phyloP scores from a whole-genome alignment of 2,329 filamentous ascomycete species.

The Colletotrichum sp. region DNA sequence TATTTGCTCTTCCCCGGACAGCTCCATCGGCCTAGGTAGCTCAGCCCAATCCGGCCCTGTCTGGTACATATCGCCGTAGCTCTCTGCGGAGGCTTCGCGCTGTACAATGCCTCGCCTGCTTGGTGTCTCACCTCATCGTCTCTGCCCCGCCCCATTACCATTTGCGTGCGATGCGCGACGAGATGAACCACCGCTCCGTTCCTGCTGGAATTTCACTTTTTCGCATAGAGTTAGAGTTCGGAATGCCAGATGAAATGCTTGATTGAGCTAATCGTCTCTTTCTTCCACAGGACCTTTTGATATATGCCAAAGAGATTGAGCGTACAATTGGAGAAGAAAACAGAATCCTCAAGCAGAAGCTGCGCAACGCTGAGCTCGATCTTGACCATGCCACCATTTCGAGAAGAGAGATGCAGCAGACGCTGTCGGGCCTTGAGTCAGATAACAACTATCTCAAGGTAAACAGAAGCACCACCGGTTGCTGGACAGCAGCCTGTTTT shows the following conservation, averaged over 20 bases:
- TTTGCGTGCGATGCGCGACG: neutral
- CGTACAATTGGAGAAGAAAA: slow-evolving; percentile 49
- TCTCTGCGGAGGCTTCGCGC: neutral
- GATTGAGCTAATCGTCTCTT: neutral
- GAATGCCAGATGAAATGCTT: neutral
- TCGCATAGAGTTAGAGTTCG: neutral
- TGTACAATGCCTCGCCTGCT: neutral
- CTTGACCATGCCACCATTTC: slow-evolving; percentile 53
- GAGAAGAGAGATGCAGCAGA: slow-evolving; percentile 56
- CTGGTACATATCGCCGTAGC: neutral
- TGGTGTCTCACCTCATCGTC: neutral
- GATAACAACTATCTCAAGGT: slow-evolving; percentile 53
- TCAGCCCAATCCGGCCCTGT: neutral
- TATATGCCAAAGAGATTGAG: slow-evolving; percentile 52
- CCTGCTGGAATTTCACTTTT: neutral
- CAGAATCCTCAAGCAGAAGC: slow-evolving; percentile 40
- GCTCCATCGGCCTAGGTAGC: neutral
- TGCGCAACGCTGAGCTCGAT: slow-evolving; percentile 54
- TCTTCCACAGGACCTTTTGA: slow-evolving; percentile 49
- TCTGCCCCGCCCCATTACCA: neutral
- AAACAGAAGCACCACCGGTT: slow-evolving; percentile 25
- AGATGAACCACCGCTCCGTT: neutral
- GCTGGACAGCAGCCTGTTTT: neutral
- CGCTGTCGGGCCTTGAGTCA: slow-evolving; percentile 42
- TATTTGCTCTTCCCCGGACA: neutral